Base-by-base conservation (phyloP, 2,329 filamentous ascomycete genomes). In the Diaporthe longicolla region DNA sequence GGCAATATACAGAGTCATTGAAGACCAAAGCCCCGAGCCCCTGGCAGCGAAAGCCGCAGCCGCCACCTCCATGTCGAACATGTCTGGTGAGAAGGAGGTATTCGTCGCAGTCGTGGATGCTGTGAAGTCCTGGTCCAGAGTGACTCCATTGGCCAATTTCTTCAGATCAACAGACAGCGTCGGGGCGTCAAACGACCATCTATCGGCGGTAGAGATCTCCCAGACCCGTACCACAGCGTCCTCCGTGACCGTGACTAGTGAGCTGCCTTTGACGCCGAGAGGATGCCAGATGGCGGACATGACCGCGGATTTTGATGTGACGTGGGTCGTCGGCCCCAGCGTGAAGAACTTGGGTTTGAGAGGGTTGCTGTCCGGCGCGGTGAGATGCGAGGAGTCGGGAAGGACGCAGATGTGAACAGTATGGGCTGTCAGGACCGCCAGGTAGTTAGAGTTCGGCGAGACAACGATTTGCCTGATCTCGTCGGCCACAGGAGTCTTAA, bases 1-100 rank as follows among this genome's bases (percentile, higher is more conserved):
- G n/a, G 95, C 95, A 69, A 98, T 86, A 94, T 96, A 99, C 15
- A 99, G 87, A 0, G 97, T 98, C 94, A 98, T 98, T 13, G 95
- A 91, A 10, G 95, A 94, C 97, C 97, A 99, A 71, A 95, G 95
- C 19, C 95, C 96, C 9, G 90, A 89, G 48, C 87, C 87, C 76
- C 88, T 87, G 17, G 85, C 86, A 48, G 89, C 87, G 84, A 99
- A 99, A 81, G 92, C 94, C 68, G 95, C 95, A 2, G 95, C 93
- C 5, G 95, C 95, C 29, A 97, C 95, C 80, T 98, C 94, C 93
- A 99, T 97, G 81, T 98, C 95, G 74, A 97, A 92, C 1, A 90
- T 91, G 81, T 98, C 95, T 0, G 95, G 93, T 0, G 95, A 98
- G 79, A 97, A 98, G 13, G 91, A 93, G 78, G 93, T 94, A 81